These are phyloP conservation scores for Tuctoria greenei DNA, from an alignment of 176 grass and related monocot species.

Conservation along the genomic window DNA sequence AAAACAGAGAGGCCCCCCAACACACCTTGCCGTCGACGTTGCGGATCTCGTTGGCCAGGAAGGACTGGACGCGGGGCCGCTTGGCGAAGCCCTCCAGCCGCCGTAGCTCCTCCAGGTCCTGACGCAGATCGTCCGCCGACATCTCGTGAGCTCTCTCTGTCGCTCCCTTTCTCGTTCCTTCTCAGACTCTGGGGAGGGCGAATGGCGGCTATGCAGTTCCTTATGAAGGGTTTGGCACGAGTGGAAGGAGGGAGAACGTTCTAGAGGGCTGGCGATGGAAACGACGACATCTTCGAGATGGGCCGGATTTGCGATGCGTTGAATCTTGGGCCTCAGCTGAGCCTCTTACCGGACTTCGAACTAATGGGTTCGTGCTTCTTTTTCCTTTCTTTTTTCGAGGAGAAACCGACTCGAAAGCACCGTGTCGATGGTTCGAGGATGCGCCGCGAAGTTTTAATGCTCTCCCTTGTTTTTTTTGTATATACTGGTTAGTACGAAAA, in stretches of 20 bases:
- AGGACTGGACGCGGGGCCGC: constrained; percentile 60
- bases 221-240: constrained; percentile 21
- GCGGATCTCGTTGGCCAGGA: constrained; percentile 72
- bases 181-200: background rate
- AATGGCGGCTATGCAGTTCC: background rate
- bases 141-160: constrained; percentile 8
- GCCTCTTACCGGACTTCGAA: background rate
- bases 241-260: constrained; percentile 62
- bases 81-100: constrained; percentile 68
- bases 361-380: background rate
- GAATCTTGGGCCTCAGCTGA: background rate
- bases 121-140: constrained; percentile 61
- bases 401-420: too few relatives aligned
- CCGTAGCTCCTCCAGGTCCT: constrained; percentile 77
- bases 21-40: constrained; percentile 65
- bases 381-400: background rate
- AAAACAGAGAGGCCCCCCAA: background rate
- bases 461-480: too few relatives aligned
- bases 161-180: background rate
- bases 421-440: too few relatives aligned
- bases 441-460: too few relatives aligned
- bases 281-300: background rate
- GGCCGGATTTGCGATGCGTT: background rate
- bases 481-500: too few relatives aligned
- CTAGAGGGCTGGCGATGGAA: constrained; percentile 21